Conservation (phyloP, 2,329 filamentous ascomycete genomes). For the Thelonectria rubi region DNA sequence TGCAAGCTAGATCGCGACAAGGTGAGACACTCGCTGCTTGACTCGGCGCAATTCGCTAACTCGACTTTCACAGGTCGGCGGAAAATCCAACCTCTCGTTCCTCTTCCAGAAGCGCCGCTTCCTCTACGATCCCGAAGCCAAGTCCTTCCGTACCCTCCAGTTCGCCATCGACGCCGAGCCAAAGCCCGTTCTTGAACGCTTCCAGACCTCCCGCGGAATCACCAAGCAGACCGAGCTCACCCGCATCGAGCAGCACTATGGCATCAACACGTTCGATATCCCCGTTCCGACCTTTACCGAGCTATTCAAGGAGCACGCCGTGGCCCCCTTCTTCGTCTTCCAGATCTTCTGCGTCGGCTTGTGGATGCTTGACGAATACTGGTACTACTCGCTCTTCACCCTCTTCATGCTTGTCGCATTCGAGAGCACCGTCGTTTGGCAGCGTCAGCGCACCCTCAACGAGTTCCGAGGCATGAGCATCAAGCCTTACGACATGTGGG, state of each 20-base stretch:
- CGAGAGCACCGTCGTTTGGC: conserved; percentile 99
- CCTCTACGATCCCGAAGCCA: conserved; percentile 76
- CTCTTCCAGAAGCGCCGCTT: conserved; percentile 98
- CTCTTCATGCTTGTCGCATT: conserved; percentile 98
- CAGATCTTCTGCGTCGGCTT: conserved; percentile 98
- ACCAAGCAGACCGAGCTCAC: conserved; percentile 78
- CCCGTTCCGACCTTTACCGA: conserved; percentile 95
- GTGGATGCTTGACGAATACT: conserved; percentile 99
- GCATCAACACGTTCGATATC: conserved; percentile 95
- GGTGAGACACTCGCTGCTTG: conserved; percentile 48
- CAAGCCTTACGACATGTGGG: conserved; percentile 95
- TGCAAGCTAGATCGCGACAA: conserved; percentile 82
- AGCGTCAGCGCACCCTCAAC: conserved; percentile 91
- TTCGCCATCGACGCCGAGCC: conserved; percentile 88
- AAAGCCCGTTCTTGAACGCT: conserved; percentile 78
- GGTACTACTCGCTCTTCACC: conserved; percentile 99
- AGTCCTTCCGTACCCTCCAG: conserved; percentile 81
- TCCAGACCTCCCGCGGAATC: conserved; percentile 84
- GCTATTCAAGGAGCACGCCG: conserved; percentile 97
- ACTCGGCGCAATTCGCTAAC: conserved; percentile 27
- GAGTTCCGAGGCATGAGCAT: conserved; percentile 99
- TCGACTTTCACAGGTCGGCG: conserved; percentile 62
- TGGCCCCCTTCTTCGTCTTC: conserved; percentile 99
- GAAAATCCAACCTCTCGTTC: conserved; percentile 83
- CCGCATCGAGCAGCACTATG: conserved; percentile 89